These are phyloP conservation scores for Filosporella fistucella DNA, from an alignment of 495 filamentous ascomycete species.

Conservation along the genomic window DNA sequence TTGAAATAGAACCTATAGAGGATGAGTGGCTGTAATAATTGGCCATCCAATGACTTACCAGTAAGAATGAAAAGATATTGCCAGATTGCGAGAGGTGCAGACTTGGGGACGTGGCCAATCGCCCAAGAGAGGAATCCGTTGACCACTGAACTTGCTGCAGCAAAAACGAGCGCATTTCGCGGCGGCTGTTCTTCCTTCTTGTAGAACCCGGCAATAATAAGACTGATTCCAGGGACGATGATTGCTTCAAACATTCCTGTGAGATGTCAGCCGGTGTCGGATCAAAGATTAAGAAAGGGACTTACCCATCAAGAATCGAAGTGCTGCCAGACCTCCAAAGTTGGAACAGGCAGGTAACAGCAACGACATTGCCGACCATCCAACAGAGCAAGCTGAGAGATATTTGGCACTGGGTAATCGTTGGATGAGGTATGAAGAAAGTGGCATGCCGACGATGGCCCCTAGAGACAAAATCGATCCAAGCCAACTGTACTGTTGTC, in stretches of 20 bases:
- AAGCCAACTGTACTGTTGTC: neutral
- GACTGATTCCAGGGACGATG: constrained; percentile 46
- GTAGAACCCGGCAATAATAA: constrained; percentile 57
- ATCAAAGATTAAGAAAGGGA: constrained; percentile 20
- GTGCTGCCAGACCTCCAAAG: constrained; percentile 43
- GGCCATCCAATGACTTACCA: no score
- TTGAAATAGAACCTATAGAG: constrained; percentile 57
- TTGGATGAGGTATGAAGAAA: constrained; percentile 38
- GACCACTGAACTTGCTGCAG: constrained; percentile 21
- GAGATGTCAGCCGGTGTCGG: no score
- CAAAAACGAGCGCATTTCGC: constrained; percentile 53
- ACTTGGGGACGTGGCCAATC: constrained; percentile 3
- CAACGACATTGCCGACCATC: constrained; percentile 50
- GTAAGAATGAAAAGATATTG: constrained; percentile 50
- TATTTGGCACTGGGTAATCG: constrained; percentile 54
- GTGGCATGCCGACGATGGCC: neutral
- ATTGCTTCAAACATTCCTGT: constrained; percentile 49
- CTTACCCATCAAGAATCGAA: constrained; percentile 47
- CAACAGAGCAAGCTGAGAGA: constrained; percentile 48
- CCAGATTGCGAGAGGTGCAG: constrained; percentile 37
- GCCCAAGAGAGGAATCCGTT: constrained; percentile 19
- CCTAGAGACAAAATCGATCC: neutral
- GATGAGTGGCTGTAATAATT: no score
- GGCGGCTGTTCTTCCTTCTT: constrained; percentile 53
- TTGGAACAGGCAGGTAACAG: constrained; percentile 36